These are phyloP conservation scores for Nephelium lappaceum DNA, from an alignment of 345 rosid species.

Conservation along the genomic window DNA sequence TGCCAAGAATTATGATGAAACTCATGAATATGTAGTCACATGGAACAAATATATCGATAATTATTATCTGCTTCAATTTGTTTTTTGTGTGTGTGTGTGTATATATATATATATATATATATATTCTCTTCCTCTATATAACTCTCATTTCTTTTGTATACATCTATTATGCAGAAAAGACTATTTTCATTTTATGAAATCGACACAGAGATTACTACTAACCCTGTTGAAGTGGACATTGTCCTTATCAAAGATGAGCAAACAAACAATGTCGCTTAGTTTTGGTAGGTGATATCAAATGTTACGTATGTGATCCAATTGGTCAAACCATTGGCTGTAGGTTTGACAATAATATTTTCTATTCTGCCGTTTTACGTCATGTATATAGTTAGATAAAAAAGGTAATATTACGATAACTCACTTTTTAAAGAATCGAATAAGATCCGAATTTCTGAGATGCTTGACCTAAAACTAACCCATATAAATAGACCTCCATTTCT, in stretches of 20 bases:
- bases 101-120: too few species aligned
- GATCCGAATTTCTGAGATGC: too few species aligned
- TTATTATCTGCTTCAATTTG: background rate
- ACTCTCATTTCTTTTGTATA: background rate
- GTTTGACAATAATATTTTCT: conserved; percentile 10
- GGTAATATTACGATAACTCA: too few species aligned
- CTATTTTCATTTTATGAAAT: conserved; percentile 74
- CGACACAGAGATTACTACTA: conserved; percentile 34
- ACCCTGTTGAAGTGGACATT: conserved; percentile 31
- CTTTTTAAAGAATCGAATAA: too few species aligned
- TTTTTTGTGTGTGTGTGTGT: too few species aligned
- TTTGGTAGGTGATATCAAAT: conserved; percentile 10
- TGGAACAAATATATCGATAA: background rate
- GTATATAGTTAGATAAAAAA: conserved; percentile 16
- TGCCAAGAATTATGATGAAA: background rate
- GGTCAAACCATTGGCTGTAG: conserved; percentile 3
- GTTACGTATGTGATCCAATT: background rate
- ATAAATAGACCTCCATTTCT: too few species aligned
- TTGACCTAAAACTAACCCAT: too few species aligned
- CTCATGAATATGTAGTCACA: background rate
- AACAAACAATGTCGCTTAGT: conserved; percentile 43
- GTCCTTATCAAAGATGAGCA: conserved; percentile 25
- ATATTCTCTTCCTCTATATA: background rate
- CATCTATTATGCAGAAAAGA: conserved; percentile 58
- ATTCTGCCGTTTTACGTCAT: conserved; percentile 1